Percentiles rank a stretch among this genome's conserved stretches.
Evolutionary conservation across 2,329 filamentous ascomycete genomes (phyloP).

Genomic region (Apiospora kogelbergensis): DNA sequence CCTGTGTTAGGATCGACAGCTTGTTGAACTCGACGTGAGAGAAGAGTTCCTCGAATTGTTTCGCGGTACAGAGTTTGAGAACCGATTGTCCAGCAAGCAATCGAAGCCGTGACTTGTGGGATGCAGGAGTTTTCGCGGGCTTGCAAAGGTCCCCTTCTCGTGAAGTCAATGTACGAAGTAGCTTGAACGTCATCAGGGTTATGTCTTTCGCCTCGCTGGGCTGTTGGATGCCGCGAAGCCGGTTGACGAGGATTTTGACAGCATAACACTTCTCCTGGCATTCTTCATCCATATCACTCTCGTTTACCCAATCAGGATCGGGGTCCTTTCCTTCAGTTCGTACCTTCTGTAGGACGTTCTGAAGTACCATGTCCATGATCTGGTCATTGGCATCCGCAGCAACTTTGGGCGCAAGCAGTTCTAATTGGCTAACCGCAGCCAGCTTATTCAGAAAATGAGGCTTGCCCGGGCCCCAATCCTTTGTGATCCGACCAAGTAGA

Average conservation of each 20-base stretch:
- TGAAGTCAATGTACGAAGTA: slow-evolving; percentile 74
- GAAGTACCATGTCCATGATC: slow-evolving; percentile 77
- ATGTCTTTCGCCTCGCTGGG: slow-evolving; percentile 54
- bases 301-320: slow-evolving; percentile 66
- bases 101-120: slow-evolving; percentile 79
- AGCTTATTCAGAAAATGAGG: slow-evolving; percentile 76
- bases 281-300: slow-evolving; percentile 73
- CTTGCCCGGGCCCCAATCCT: slow-evolving; percentile 71
- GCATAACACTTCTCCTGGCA: slow-evolving; percentile 81
- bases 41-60: slow-evolving; percentile 74
- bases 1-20: slow-evolving; percentile 79
- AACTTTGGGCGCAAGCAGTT: slow-evolving; percentile 71
- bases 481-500: slow-evolving; percentile 72
- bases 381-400: slow-evolving; percentile 72
- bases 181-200: slow-evolving; percentile 70
- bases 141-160: slow-evolving; percentile 80
- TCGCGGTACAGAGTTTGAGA: slow-evolving; percentile 79
- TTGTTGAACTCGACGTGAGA: slow-evolving; percentile 75
- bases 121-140: slow-evolving; percentile 69
- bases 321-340: slow-evolving; percentile 59
- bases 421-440: slow-evolving; percentile 71
- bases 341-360: slow-evolving; percentile 71
- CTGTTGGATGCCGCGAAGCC: slow-evolving; percentile 64
- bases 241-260: slow-evolving; percentile 83
- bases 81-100: slow-evolving; percentile 77